phyloP scores from a whole-genome alignment of 2,329 filamentous ascomycete genomes.

The Lachnellula cervina region DNA sequence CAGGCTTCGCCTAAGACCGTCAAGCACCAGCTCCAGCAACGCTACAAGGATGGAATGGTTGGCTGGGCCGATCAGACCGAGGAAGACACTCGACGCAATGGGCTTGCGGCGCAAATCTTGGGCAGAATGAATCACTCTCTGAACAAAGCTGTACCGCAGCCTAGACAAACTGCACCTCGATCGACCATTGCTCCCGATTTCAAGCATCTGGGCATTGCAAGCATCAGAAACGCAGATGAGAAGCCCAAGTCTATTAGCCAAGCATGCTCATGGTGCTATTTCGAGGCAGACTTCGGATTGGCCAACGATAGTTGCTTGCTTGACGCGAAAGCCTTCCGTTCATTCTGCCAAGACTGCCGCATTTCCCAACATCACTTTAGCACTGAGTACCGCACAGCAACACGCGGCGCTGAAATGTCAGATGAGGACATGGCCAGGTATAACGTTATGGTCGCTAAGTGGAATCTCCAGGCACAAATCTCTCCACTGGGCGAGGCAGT shows the following conservation, averaged over 20 bases:
- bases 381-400: not conserved
- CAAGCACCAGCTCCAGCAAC: not conserved
- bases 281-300: conserved; percentile 15
- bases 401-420: not conserved
- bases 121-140: not conserved
- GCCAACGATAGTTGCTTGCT: conserved; percentile 10
- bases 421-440: not conserved
- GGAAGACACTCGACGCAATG: not conserved
- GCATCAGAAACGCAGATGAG: conserved; percentile 1
- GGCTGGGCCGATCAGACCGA: not conserved
- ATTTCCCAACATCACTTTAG: not conserved
- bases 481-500: too few relatives aligned
- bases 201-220: not conserved
- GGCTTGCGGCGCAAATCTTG: not conserved
- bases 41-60: not conserved
- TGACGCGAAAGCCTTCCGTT: conserved; percentile 8
- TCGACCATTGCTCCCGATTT: not conserved
- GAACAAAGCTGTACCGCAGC: not conserved
- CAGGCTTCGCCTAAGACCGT: too few relatives aligned
- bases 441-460: not conserved
- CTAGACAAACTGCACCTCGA: not conserved
- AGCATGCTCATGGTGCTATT: conserved; percentile 18
- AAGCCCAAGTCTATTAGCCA: not conserved
- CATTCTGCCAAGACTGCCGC: conserved; percentile 15
- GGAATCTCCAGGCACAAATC: too few relatives aligned